These are phyloP conservation scores for Cynara cardunculus DNA, from an alignment of 129 eudicot species.

Conservation along the genomic window DNA sequence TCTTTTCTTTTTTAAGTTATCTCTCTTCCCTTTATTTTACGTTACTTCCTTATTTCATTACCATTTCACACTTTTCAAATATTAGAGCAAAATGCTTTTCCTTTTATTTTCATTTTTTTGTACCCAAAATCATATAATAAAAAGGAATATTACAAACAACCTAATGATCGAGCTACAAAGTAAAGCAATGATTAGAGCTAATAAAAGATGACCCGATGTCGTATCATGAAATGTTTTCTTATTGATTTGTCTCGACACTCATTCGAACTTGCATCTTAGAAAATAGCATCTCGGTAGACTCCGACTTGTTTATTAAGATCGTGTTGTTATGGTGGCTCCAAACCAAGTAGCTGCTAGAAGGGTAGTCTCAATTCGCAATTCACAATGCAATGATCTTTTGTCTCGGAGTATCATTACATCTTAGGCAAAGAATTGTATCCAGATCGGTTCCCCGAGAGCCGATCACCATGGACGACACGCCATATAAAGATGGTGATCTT, in stretches of 20 bases:
- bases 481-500: too few species aligned
- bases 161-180: too few species aligned
- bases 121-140: too few species aligned
- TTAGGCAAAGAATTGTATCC: neutral
- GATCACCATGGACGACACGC: too few species aligned
- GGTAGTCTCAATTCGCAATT: too few species aligned
- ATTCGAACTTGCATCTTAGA: neutral
- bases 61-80: too few species aligned
- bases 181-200: too few species aligned
- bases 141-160: too few species aligned
- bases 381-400: neutral
- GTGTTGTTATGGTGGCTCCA: neutral
- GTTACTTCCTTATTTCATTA: constrained; percentile 21
- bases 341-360: too few species aligned
- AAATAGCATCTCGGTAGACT: neutral
- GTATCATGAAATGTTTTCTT: neutral
- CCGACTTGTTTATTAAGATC: neutral
- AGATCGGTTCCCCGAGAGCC: neutral
- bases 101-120: too few species aligned
- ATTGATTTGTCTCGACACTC: neutral
- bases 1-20: constrained; percentile 28
- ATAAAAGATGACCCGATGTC: too few species aligned
- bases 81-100: too few species aligned
- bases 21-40: constrained; percentile 34
- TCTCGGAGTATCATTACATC: neutral